phyloP scores from a whole-genome alignment of 1,284 basidiomycete species.

The Cryptococcus hybrid region DNA sequence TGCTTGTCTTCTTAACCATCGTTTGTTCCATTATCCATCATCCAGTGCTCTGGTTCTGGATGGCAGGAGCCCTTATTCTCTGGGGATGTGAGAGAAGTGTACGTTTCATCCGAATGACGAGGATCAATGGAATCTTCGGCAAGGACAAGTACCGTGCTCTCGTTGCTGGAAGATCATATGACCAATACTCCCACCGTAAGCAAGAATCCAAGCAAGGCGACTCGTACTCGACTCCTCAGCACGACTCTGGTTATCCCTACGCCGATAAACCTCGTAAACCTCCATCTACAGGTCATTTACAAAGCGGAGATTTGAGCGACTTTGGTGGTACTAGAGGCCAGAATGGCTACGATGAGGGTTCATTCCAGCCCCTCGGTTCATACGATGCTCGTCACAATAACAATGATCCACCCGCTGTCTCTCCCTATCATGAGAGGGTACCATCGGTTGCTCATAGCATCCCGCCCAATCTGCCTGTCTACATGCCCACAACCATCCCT shows the following conservation, averaged over 20 bases:
- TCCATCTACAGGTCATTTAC: not conserved
- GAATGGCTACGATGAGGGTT: constrained; percentile 28
- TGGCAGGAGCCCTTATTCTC: constrained; percentile 61
- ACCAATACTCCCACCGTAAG: constrained; percentile 17
- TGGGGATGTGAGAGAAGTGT: constrained; percentile 67
- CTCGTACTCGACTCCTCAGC: not conserved
- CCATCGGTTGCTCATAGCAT: not conserved
- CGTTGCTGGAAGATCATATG: constrained; percentile 21
- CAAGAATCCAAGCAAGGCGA: constrained; percentile 17
- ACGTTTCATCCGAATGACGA: constrained; percentile 62
- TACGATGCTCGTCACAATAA: constrained; percentile 18
- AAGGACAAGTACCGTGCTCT: constrained; percentile 2
- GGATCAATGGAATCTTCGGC: constrained; percentile 59
- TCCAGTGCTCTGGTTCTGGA: constrained; percentile 60
- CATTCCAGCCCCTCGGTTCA: constrained; percentile 27
- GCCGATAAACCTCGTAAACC: constrained; percentile 25
- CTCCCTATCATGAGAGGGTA: not conserved
- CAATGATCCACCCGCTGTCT: not conserved
- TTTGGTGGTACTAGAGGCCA: constrained; percentile 11
- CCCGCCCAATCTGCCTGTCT: not conserved
- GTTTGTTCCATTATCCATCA: constrained; percentile 66
- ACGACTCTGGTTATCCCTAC: not conserved
- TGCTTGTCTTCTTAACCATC: constrained; percentile 64
- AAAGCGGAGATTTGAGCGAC: constrained; percentile 1
- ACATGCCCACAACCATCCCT: constrained; percentile 32